Base-by-base conservation (phyloP, 306 rosid genomes). In the Prunus mira region DNA sequence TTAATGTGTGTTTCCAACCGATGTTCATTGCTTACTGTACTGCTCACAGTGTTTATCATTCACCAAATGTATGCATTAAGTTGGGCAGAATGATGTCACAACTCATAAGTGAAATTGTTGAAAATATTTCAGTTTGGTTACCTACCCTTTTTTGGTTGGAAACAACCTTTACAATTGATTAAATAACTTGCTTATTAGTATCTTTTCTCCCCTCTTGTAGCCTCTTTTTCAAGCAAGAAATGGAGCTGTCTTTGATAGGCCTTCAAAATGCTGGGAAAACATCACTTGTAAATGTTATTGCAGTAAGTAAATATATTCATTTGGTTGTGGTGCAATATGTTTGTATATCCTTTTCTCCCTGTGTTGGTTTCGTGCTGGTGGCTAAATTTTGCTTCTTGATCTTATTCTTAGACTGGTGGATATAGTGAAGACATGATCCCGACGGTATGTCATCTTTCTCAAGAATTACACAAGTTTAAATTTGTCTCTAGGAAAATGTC, bases 251-350 rank as follows among this genome's bases (percentile, higher is more conserved):
- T 61, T 63, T 91, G 72, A 86, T 91, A 74, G 91, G 90, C 46
- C 93, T 91, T 81, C 91, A 88, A 81, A 86, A 91, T 88, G 91
- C 93, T 8, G 90, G 96, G 71, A 91, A 89, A 86, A 88, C 91
- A 46, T 91, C 93, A 2, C 88, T 89, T 77, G 89, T 91, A 55
- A 91, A 87, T 81, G 96, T 84, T 78, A 82, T 91, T 79, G 91
- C 89, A 43, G 93, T 91, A 85, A 81, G 93, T 89, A 58, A 75
- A 20, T 68, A 0, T 45, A 12, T 38, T 12, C 3, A 22, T 22
- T 13, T 67, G 12, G 28, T 12, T 75, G 27, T 18, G 6, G 38
- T 64, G 24, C 7, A n/a, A 60, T 18, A 52, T 50, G 8, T 49
- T 47, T 61, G 55, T 34, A 27, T n/a, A 13, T 67, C 62, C 18